Evolutionary conservation across 1,284 basidiomycete species (phyloP), one percentile per base, ranked within the genome.

Genomic region (Thecaphora thlaspeos): DNA sequence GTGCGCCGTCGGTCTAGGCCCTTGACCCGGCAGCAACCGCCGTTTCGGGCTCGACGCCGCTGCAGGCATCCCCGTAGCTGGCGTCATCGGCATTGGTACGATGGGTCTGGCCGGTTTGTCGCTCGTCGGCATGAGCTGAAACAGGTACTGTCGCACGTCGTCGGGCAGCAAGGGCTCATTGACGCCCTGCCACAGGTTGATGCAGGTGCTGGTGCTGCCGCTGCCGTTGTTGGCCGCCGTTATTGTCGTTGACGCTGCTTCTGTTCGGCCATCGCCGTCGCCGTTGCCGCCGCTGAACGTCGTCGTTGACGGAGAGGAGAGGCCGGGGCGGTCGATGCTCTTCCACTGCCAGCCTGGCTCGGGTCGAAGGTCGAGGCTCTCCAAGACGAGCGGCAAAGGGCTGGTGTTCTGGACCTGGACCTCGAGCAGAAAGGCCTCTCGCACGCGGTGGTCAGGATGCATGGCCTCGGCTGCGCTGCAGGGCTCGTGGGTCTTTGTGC

Each of bases 391-490:
- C 2, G 55, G 23, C 1, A 38, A 41, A 3, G 61, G 52, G 38
- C 53, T 61, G 7, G 68, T 62, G 44, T 78, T 78, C 30, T 73
- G 69, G 2, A 78, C 62, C 40, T 77, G 76, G 3, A 77, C 75
- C 40, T 78, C 76, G 41, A 78, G 56, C 26, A 69, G 66, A n/a
- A 76, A 52, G 18, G 51, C 60, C 22, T 56, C 26, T 10, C 70
- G 49, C 14, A 67, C 53, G 3, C 17, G 10, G 0, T 34, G n/a
- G 1, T 68, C 61, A n/a, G 67, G 49, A 28, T 58, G 63, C 18
- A 58, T 41, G 9, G 58, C 30, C 4, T 68, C 52, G 5, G 46
- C 39, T 4, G 55, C 45, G n/a, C 58, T 32, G 15, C 59, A 39
- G 1, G 70, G 62, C 4, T 64, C 55, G 36, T 76, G 73, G 4